These are phyloP conservation scores for Leucoagaricus sp. DNA, from an alignment of 1,284 basidiomycete species.

Conservation along the genomic window DNA sequence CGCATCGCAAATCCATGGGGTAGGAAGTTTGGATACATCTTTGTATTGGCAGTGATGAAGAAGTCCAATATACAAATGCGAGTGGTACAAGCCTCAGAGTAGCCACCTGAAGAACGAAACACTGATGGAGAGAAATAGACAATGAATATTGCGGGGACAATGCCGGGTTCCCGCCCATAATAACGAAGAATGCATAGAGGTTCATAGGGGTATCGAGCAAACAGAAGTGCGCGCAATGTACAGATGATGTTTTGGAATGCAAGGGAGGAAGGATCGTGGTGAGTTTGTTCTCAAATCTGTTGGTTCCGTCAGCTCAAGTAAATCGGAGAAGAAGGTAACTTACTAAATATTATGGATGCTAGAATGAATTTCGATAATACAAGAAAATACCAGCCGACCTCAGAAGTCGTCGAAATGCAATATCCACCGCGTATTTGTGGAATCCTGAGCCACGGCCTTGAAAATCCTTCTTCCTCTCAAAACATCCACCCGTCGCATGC, in stretches of 20 bases:
- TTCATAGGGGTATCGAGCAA: not conserved
- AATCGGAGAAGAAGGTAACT: not conserved
- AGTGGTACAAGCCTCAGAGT: not conserved
- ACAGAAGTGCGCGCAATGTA: not conserved
- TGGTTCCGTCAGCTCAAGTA: constrained; percentile 1
- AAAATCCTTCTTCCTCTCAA: constrained; percentile 48
- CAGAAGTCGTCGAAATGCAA: constrained; percentile 11
- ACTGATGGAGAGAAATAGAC: not conserved
- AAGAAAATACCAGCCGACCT: not conserved
- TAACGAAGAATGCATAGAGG: not conserved
- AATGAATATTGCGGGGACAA: not conserved
- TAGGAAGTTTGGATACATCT: not conserved
- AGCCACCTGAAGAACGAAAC: not conserved
- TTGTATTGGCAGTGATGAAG: not conserved
- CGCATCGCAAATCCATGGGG: not conserved
- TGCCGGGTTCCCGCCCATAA: not conserved
- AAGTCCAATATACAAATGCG: constrained; percentile 6
- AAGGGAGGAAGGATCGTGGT: constrained; percentile 11
- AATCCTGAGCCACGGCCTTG: constrained; percentile 29
- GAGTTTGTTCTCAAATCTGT: constrained; percentile 9
- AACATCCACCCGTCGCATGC: constrained; percentile 53
- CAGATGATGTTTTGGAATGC: not conserved
- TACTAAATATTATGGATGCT: constrained; percentile 13
- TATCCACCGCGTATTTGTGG: constrained; percentile 9
- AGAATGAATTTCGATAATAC: not conserved